These are phyloP conservation scores for Penicillium desertorum DNA, from an alignment of 495 filamentous ascomycete species.

Conservation along the genomic window DNA sequence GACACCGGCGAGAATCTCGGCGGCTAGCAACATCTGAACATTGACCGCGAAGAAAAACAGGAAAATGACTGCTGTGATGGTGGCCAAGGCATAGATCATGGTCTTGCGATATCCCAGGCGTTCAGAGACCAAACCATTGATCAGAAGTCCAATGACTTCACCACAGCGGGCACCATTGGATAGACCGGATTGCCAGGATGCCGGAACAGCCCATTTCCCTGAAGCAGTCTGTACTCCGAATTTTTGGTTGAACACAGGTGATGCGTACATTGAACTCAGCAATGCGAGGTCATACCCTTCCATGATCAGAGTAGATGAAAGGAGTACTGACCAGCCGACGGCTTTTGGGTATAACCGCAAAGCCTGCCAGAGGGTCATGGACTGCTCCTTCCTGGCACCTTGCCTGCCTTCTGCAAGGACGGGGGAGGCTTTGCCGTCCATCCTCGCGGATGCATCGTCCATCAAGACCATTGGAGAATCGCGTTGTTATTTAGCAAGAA, in stretches of 20 bases:
- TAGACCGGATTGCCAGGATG: slow-evolving; percentile 65
- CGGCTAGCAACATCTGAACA: slow-evolving; percentile 60
- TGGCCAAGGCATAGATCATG: slow-evolving; percentile 55
- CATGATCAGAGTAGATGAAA: slow-evolving; percentile 50
- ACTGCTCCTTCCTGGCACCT: slow-evolving; percentile 24
- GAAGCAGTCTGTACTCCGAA: slow-evolving; percentile 34
- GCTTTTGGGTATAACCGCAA: slow-evolving; percentile 48
- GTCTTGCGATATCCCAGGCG: slow-evolving; percentile 63
- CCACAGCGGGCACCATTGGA: slow-evolving; percentile 58
- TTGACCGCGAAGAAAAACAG: slow-evolving; percentile 68
- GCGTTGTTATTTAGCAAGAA: neutral
- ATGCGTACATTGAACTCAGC: slow-evolving; percentile 40
- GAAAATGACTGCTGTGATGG: slow-evolving; percentile 61
- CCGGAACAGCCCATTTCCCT: slow-evolving; percentile 42
- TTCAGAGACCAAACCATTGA: slow-evolving; percentile 66
- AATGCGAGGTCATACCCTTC: slow-evolving; percentile 51
- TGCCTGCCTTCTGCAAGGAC: slow-evolving; percentile 12
- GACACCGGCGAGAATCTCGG: slow-evolving; percentile 68
- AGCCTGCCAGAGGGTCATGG: slow-evolving; percentile 30
- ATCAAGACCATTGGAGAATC: neutral
- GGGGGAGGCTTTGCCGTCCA: slow-evolving; percentile 5
- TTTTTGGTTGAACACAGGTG: slow-evolving; percentile 36
- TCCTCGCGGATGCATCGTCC: neutral
- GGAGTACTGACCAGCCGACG: slow-evolving; percentile 45
- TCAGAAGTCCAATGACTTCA: slow-evolving; percentile 65